These are phyloP conservation scores for Leccinum obscurum DNA, from an alignment of 768 basidiomycete species.

Conservation along the genomic window DNA sequence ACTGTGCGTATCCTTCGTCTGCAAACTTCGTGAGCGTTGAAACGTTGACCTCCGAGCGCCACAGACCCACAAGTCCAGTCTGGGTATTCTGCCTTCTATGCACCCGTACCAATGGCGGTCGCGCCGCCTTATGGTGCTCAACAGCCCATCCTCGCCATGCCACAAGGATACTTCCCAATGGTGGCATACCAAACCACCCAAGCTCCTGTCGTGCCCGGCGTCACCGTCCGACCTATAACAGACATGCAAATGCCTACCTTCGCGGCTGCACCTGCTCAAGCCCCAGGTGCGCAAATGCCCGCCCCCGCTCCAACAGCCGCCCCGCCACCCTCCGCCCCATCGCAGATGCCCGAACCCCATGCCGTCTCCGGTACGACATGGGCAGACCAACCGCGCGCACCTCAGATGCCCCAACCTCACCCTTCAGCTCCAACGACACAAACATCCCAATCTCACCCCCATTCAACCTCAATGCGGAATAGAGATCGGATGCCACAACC, in stretches of 20 bases:
- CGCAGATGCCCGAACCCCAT: neutral
- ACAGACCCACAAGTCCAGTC: slow-evolving; percentile 29
- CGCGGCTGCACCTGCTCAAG: slow-evolving; percentile 1
- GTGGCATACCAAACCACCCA: slow-evolving; percentile 21
- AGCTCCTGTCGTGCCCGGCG: slow-evolving; percentile 7
- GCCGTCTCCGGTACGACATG: neutral
- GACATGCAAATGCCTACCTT: slow-evolving; percentile 19
- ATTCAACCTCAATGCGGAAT: neutral
- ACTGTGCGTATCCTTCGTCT: slow-evolving; percentile 20
- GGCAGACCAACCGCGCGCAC: neutral
- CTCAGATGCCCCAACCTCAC: neutral
- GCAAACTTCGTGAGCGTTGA: slow-evolving; percentile 14
- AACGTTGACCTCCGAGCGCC: slow-evolving; percentile 11
- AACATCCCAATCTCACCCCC: neutral
- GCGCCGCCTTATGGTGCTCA: slow-evolving; percentile 25
- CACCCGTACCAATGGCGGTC: slow-evolving; percentile 28
- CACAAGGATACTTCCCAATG: slow-evolving; percentile 29
- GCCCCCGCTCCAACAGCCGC: neutral
- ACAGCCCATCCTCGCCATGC: slow-evolving; percentile 31
- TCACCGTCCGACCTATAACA: slow-evolving; percentile 5
- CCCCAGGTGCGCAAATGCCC: slow-evolving; percentile 10
- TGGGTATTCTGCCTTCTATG: slow-evolving; percentile 29
- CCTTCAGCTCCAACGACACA: neutral
- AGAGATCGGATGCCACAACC: neutral
- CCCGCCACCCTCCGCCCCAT: neutral